Conservation (phyloP, 179 eudicot genomes). For the Silene coronaria region DNA sequence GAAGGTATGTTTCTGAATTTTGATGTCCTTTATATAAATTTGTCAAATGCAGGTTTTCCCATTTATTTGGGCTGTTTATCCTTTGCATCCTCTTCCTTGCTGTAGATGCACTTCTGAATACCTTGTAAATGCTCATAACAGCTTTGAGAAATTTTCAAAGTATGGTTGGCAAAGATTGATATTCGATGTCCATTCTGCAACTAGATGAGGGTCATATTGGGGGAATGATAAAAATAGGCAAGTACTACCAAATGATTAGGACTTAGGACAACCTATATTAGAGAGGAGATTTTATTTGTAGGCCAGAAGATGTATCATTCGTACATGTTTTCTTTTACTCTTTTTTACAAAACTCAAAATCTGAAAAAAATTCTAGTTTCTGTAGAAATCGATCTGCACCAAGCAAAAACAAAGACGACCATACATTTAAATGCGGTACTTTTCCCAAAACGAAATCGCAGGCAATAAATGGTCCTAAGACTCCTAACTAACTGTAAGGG, state of each 20-base stretch:
- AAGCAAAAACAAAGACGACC: no score
- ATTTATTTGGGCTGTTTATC: not conserved
- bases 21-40: not conserved
- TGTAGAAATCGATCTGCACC: not conserved
- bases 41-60: not conserved
- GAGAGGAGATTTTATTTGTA: not conserved
- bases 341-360: not conserved
- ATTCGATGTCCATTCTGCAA: not conserved
- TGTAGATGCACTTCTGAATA: not conserved
- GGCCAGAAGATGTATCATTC: not conserved
- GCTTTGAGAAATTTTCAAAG: not conserved
- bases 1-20: slow-evolving; percentile 34
- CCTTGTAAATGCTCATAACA: not conserved
- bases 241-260: not conserved
- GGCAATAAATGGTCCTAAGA: not conserved
- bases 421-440: no score
- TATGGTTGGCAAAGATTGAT: slow-evolving; percentile 2
- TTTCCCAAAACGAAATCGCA: no score
- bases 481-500: not conserved
- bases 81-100: not conserved
- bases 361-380: not conserved
- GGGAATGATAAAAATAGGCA: not conserved
- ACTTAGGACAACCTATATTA: not conserved
- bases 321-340: not conserved
- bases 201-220: not conserved